These are phyloP conservation scores for Neopestalotiopsis clavispora DNA, from an alignment of 2,329 filamentous ascomycete genomes.

Conservation along the genomic window DNA sequence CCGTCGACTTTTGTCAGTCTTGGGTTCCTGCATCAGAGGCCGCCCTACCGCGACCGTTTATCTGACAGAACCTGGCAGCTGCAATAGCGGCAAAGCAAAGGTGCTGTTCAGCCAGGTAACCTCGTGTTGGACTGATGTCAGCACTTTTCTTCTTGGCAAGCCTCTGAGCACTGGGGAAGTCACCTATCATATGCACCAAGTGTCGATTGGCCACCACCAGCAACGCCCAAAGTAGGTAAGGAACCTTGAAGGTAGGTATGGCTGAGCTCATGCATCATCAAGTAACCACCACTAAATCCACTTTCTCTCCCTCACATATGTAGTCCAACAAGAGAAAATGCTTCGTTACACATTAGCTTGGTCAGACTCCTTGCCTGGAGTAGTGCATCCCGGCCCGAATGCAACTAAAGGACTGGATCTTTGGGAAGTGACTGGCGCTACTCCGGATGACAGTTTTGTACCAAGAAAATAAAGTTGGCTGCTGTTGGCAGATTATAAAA, in stretches of 20 bases:
- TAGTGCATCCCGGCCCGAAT: background rate
- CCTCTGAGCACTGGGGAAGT: background rate
- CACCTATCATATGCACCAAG: background rate
- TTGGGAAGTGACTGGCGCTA: too few species aligned
- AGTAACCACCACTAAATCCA: background rate
- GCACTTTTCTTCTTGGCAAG: background rate
- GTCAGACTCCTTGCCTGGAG: background rate
- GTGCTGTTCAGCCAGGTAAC: background rate
- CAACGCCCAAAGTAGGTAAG: too few species aligned
- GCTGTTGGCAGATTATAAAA: too few species aligned
- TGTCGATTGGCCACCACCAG: background rate
- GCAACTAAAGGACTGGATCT: background rate
- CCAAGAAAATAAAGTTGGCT: too few species aligned
- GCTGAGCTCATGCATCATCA: background rate
- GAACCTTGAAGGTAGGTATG: too few species aligned
- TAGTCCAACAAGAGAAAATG: background rate
- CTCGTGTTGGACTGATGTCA: conserved; percentile 13
- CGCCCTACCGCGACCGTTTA: background rate
- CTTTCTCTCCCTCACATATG: too few species aligned
- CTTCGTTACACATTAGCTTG: conserved; percentile 4
- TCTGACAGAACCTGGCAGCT: background rate
- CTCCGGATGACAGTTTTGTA: too few species aligned
- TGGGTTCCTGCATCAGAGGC: background rate
- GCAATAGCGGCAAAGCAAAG: background rate
- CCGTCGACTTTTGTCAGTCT: background rate